These are phyloP conservation scores for Lodderomyces jiufengensis DNA, from an alignment of 1,139 yeast genomes.

Conservation along the genomic window DNA sequence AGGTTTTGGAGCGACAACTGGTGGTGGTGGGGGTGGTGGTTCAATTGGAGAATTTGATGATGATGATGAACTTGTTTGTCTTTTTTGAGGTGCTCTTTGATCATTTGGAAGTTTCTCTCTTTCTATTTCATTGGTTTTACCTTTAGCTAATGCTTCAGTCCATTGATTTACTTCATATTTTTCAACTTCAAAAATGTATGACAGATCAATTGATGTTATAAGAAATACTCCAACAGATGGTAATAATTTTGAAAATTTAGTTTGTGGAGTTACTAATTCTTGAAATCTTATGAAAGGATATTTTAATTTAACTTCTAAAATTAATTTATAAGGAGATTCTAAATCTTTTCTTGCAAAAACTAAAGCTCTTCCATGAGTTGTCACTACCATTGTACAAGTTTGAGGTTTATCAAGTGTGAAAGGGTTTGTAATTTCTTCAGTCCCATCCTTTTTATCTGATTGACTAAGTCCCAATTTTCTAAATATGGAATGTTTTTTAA, in stretches of 20 bases:
- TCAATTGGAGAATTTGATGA: conserved; percentile 4
- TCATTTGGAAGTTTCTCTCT: conserved; percentile 27
- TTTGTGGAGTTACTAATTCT: conserved; percentile 42
- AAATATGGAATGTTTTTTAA: conserved; percentile 20
- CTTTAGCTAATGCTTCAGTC: conserved; percentile 52
- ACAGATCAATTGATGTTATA: conserved; percentile 42
- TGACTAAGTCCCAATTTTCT: conserved; percentile 29
- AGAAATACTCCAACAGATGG: conserved; percentile 52
- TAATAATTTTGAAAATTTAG: conserved; percentile 27
- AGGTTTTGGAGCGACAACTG: conserved; percentile 13
- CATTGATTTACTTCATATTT: conserved; percentile 49
- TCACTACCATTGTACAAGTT: conserved; percentile 48
- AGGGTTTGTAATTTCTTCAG: conserved; percentile 19
- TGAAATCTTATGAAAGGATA: conserved; percentile 50
- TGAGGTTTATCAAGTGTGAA: conserved; percentile 33
- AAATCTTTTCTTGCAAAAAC: conserved; percentile 39
- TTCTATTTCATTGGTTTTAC: conserved; percentile 48
- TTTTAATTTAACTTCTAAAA: conserved; percentile 47
- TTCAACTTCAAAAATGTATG: conserved; percentile 58
- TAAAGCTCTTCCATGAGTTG: conserved; percentile 55
- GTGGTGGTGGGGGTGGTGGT: neutral
- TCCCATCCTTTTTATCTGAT: conserved; percentile 14
- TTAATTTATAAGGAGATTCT: conserved; percentile 32
- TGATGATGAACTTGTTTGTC: neutral
- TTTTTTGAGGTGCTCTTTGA: conserved; percentile 1